Conservation (phyloP, 75 land plant species). For the Sequoiadendron giganteum region DNA sequence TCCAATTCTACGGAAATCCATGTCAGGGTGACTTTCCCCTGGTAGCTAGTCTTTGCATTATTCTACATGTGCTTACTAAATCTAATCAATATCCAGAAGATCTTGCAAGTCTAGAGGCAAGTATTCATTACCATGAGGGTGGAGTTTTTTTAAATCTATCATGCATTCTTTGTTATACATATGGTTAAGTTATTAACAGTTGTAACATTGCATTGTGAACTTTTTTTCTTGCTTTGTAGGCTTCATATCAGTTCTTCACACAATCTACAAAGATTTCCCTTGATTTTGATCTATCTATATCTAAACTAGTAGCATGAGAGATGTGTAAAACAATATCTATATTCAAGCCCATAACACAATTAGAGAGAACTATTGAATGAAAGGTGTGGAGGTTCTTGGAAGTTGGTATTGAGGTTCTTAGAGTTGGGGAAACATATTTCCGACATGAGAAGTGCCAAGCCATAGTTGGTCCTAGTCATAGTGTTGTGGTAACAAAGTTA, state of each 20-base stretch:
- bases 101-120: conserved; percentile 87
- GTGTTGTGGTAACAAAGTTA: conserved; percentile 67
- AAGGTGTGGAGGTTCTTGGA: conserved; percentile 86
- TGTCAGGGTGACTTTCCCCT: conserved; percentile 79
- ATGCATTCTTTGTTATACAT: background rate
- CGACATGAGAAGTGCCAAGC: conserved; percentile 76
- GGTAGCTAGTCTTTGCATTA: conserved; percentile 71
- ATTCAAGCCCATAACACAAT: conserved; percentile 60
- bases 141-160: conserved; percentile 3
- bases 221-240: conserved; percentile 36
- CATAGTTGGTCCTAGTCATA: conserved; percentile 87
- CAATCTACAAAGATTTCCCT: conserved; percentile 79
- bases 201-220: conserved; percentile 39
- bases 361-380: conserved; percentile 49
- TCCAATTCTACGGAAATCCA: conserved; percentile 63
- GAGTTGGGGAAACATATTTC: conserved; percentile 66
- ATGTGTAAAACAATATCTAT: conserved; percentile 76
- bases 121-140: conserved; percentile 10
- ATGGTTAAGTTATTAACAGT: conserved; percentile 19
- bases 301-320: conserved; percentile 83
- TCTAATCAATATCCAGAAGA: conserved; percentile 75
- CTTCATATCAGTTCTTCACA: conserved; percentile 72
- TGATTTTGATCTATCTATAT: conserved; percentile 55
- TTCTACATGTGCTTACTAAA: conserved; percentile 77
- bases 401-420: conserved; percentile 69